Base-by-base conservation (phyloP, 2,329 filamentous ascomycete species). In the Diplodia intermedia region DNA sequence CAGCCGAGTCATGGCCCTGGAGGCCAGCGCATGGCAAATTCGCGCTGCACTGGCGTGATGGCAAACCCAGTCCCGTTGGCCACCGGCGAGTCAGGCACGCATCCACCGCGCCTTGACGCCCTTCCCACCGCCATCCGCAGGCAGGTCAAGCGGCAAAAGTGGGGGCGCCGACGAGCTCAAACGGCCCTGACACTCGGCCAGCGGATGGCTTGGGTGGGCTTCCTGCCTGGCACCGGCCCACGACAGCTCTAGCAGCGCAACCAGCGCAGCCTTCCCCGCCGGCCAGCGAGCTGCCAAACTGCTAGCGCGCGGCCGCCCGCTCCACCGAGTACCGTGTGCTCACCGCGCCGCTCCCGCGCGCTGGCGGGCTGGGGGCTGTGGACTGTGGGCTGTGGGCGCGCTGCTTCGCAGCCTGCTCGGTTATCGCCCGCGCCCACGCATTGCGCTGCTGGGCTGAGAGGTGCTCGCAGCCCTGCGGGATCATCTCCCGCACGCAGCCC, bases 121-220 rank as follows among this genome's bases (percentile, higher is more conserved):
- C 43, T 52, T 63, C 49, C 66, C 56, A 68, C 66, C 66, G 66
- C 66, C 66, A 68, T 68, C 56, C 66, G 56, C 57, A 56, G 66
- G 66, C 66, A 68, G 56, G 66, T 68, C 57, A 68, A 68, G 56
- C 66, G 66, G 66, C 65, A 66, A 63, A 63, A 63, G 60, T 63
- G 60, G 60, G 43, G 60, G 50, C 60, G 60, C 47, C 43, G 43
- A 9, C 60, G 47, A 50, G 29, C 60, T 63, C 60, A 63, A 63
- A 63, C 60, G 60, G 60, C 60, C 60, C 36, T 63, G 60, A 63
- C 60, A 63, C 60, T 63, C 57, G 57, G 40, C 57, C 57, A 62
- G 57, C 57, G 60, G 60, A 52, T 62, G 40, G 40, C 57, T 23
- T 26, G 20, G 40, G 43, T 49, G 40, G 43, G 57, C 57, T 43